Base-by-base conservation (phyloP, 2,329 filamentous ascomycete species). In the Ascosphaera acerosa region DNA sequence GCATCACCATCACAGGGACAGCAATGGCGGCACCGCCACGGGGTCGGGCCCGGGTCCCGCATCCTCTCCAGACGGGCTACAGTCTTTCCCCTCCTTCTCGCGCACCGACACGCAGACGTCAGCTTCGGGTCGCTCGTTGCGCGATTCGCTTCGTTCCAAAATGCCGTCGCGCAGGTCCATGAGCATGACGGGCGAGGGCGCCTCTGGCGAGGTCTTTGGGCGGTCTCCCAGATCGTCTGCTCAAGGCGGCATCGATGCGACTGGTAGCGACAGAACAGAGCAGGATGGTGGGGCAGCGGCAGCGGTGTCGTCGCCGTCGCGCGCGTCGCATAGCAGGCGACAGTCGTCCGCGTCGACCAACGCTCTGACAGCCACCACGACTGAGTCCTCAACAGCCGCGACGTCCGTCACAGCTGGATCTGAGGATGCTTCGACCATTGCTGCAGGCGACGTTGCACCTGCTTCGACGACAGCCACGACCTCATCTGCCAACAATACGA, bases 71-170 rank as follows among this genome's bases (percentile, higher is more conserved):
- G 68, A 76, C 22, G 60, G 65, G 37, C 58, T 92, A 35, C 74
- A 80, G 51, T 76, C 78, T 18, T 90, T 87, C 51, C 84, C 82
- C 17, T 91, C 84, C 17, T 84, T 94, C 49, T 76, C 73, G 55
- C 75, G 76, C 49, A 80, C 81, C 34, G 84, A 94, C 48, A 94
- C 84, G 17, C 84, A 82, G 50, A 82, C 91, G 40, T 92, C 81
- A 4, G 69, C n/a, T n/a, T n/a, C n/a, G n/a, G n/a, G 75, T 18
- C 75, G 81, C 40, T 92, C 82, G 3, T 71, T 92, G 51, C 70
- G 77, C 41, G 74, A 70, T 23, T 66, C 66, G 6, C 65, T 94
- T 41, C 67, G 78, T 36, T 89, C 80, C 37, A 92, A 92, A 55
- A 92, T 91, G 36, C 80, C 76, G 2, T 76, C 75, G 14, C 41